phyloP scores from a whole-genome alignment of 176 grass and related monocot genomes.

The Ananas comosus region DNA sequence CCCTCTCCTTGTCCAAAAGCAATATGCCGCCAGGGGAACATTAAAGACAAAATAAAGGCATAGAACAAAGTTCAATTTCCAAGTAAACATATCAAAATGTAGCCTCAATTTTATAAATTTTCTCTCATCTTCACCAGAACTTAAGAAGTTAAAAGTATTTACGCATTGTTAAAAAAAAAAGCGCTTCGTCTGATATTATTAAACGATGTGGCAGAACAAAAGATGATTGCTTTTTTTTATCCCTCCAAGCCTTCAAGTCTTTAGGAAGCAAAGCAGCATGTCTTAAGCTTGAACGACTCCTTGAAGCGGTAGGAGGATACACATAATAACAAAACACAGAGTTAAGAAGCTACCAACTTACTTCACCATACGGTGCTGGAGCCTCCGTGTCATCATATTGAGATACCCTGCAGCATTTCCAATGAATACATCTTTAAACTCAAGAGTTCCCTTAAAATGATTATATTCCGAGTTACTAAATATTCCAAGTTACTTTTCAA shows the following conservation, averaged over 20 bases:
- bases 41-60: no score
- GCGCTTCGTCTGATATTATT: constrained; percentile 9
- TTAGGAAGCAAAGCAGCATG: not conserved
- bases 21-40: no score
- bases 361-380: constrained; percentile 21
- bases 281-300: not conserved
- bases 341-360: constrained; percentile 25
- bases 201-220: constrained; percentile 20
- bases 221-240: constrained; percentile 26
- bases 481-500: no score
- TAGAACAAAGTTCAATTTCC: no score
- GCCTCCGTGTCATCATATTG: constrained; percentile 35
- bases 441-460: not conserved
- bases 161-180: constrained; percentile 16
- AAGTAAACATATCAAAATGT: no score
- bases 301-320: constrained; percentile 1
- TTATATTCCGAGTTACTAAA: no score
- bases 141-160: not conserved
- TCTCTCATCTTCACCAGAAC: no score
- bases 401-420: constrained; percentile 55
- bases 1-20: no score
- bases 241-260: constrained; percentile 26
- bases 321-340: not conserved
- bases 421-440: not conserved
- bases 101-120: no score